Evolutionary conservation across 2,329 filamentous ascomycete genomes (phyloP), one percentile per base, ranked within the genome.

Genomic region (Phialophora verrucosa): DNA sequence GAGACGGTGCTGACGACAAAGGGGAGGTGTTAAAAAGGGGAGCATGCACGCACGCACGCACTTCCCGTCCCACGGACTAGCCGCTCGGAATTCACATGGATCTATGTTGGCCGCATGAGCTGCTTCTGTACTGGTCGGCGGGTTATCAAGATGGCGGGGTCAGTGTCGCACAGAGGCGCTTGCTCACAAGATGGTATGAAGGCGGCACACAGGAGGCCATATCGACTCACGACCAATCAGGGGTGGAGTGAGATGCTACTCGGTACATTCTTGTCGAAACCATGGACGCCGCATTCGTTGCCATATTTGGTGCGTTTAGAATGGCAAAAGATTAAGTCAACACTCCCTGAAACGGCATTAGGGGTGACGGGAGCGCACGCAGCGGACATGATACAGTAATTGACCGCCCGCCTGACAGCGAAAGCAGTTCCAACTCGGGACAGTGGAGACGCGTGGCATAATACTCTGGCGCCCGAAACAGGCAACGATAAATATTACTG

Each of bases 1-100:
- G 49, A 14, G 49, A 51, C 49, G 20, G 20, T 51, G 49, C 49
- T 51, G 49, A 51, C 23, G 20, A 14, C 49, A 51, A 51, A 51
- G 49, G 49, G 49, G 25, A 8, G 49, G 20, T 11, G 20, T 51
- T 25, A 8, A 51, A 51, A 51, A 17, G 49, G 49, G 49, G 49
- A 51, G 49, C 10, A 29, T 27, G 49, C 20, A 29, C 49, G 49
- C 38, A 29, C 49, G 49, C 38, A 42, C 49, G 20, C 17, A n/a
- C 14, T 23, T 14, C 47, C 3, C 23, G 12, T 51, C 25, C 32
- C 32, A 35, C 10, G 20, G 20, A 14, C 27, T 51, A 51, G 20
- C 49, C 20, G 12, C 20, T 49, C 8, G 49, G 10, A 27, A 12
- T n/a, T 23, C 23, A 8, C 49, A 12, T 14, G 14, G 20, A 14